phyloP scores from a whole-genome alignment of 1,284 basidiomycete genomes.

The Ustilago trichophora region DNA sequence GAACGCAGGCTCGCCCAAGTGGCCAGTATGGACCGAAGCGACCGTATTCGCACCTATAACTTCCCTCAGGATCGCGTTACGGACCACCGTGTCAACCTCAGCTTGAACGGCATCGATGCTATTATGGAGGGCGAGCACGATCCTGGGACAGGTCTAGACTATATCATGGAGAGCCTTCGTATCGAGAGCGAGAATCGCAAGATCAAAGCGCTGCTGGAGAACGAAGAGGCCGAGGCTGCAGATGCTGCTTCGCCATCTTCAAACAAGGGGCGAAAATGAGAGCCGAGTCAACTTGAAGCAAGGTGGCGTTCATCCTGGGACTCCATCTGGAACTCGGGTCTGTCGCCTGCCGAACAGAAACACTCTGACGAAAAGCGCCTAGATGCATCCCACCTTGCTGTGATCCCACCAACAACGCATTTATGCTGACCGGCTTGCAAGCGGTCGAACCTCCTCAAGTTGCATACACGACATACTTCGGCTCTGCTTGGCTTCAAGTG shows the following conservation, averaged over 20 bases:
- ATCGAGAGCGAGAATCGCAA: slow-evolving; percentile 40
- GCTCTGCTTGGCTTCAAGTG: too few relatives aligned
- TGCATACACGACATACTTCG: too few relatives aligned
- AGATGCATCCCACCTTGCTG: too few relatives aligned
- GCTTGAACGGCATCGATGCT: slow-evolving; percentile 54
- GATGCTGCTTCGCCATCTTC: slow-evolving; percentile 13
- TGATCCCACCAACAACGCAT: too few relatives aligned
- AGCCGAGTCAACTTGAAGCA: too few relatives aligned
- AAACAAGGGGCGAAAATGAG: slow-evolving; percentile 16
- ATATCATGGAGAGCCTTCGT: slow-evolving; percentile 47
- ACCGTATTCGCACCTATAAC: slow-evolving; percentile 64
- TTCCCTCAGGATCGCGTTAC: slow-evolving; percentile 65
- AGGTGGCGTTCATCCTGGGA: too few relatives aligned
- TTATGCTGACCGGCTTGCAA: too few relatives aligned
- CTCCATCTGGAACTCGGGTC: background rate
- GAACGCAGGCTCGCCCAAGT: slow-evolving; percentile 57
- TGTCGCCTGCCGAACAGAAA: too few relatives aligned
- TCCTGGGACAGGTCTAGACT: slow-evolving; percentile 46
- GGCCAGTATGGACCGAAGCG: slow-evolving; percentile 61
- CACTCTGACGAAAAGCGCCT: too few relatives aligned
- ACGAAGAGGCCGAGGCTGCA: slow-evolving; percentile 34
- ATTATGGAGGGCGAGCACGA: slow-evolving; percentile 64
- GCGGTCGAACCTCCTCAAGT: too few relatives aligned
- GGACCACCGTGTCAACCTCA: slow-evolving; percentile 61
- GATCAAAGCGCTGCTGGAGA: slow-evolving; percentile 48